These are phyloP conservation scores for Globisporangium cystogenes DNA, from an alignment of 352 stramenopile species.

Conservation along the genomic window DNA sequence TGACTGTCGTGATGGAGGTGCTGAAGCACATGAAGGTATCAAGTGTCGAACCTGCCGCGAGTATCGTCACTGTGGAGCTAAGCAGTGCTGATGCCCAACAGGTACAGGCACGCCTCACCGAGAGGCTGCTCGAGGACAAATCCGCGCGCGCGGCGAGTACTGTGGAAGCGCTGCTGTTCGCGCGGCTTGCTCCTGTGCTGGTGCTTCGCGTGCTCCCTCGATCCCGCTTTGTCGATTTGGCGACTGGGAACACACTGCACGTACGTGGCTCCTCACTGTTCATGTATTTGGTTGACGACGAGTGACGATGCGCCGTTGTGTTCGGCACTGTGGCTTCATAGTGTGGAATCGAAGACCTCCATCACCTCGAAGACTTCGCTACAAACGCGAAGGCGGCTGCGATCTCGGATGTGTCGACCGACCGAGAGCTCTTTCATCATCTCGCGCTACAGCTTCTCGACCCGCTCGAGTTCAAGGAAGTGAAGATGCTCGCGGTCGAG, in stretches of 20 bases:
- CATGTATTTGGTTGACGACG: background rate
- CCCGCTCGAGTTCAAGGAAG: slow-evolving; percentile 72
- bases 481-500: slow-evolving; percentile 67
- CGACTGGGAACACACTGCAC: slow-evolving; percentile 2
- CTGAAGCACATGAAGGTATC: slow-evolving; percentile 33
- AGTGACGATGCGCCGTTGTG: background rate
- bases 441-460: slow-evolving; percentile 38
- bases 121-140: slow-evolving; percentile 39
- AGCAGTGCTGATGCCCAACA: slow-evolving; percentile 9
- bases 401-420: background rate
- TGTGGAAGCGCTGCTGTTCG: slow-evolving; percentile 55
- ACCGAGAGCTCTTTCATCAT: slow-evolving; percentile 27
- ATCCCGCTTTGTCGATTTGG: slow-evolving; percentile 11
- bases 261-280: slow-evolving; percentile 11
- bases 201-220: slow-evolving; percentile 57
- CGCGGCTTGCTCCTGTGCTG: slow-evolving; percentile 46
- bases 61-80: background rate
- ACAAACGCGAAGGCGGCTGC: background rate
- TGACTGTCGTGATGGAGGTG: slow-evolving; percentile 15
- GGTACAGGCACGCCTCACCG: slow-evolving; percentile 33
- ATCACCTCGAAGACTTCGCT: slow-evolving; percentile 24
- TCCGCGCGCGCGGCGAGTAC: slow-evolving; percentile 20
- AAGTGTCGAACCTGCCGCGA: background rate
- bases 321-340: background rate
- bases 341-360: slow-evolving; percentile 24